Evolutionary conservation across 148 eudicot genomes (phyloP).

Genomic region (Chenopodium quinoa): DNA sequence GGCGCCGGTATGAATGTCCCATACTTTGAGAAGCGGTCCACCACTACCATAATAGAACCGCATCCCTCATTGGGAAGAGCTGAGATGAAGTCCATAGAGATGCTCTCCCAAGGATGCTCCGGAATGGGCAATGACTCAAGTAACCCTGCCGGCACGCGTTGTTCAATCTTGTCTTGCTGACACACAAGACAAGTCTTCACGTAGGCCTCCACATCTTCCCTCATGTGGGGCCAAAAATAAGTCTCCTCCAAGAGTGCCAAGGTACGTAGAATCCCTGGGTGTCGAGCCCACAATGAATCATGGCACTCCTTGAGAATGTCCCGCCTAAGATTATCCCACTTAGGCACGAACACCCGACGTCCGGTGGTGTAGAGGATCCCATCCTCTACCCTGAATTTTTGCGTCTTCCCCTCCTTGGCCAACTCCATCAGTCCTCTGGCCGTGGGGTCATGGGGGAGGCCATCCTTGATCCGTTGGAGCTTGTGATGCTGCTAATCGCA

Average conservation of each 20-base stretch:
- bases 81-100: neutral
- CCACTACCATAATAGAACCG: neutral
- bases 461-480: too few species aligned
- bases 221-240: neutral
- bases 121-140: neutral
- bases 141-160: neutral
- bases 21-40: neutral
- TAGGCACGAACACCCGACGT: too few species aligned
- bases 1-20: constrained; percentile 3
- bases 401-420: neutral
- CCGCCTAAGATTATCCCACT: too few species aligned
- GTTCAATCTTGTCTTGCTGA: neutral
- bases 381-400: neutral
- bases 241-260: neutral
- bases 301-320: neutral
- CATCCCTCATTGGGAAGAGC: neutral
- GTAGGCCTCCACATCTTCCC: neutral
- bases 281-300: neutral
- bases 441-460: neutral
- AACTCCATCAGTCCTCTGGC: neutral
- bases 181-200: neutral
- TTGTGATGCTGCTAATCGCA: too few species aligned
- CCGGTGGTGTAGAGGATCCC: neutral
- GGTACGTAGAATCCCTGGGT: neutral
- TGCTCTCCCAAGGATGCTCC: neutral